Base-by-base conservation (phyloP, 2,329 filamentous ascomycete species). In the Diaporthe ampelina region DNA sequence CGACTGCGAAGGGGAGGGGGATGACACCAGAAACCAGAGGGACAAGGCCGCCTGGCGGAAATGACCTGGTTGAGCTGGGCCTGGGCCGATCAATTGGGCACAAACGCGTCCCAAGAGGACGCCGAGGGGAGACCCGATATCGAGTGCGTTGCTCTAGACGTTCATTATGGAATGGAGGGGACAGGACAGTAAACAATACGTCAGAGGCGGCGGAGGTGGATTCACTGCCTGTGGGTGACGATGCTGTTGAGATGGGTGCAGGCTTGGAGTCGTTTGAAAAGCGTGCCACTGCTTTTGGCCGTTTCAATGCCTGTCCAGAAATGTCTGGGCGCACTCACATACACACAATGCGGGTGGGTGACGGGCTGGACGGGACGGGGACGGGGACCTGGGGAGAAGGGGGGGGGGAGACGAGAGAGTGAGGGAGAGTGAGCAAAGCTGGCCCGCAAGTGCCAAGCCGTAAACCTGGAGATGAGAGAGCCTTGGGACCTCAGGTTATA, bases 21-120 rank as follows among this genome's bases (percentile, higher is more conserved):
- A 75, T 73, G 65, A 70, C 56, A 67, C 70, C 70, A 75, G 29
- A 59, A 73, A 61, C 50, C 40, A 63, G 48, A 63, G 72, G 52
- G 50, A 69, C 29, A 61, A 59, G 52, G 69, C 69, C 69, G 69
- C 58, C 57, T 48, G 45, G 57, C 58, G 69, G 45, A 43, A 52
- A 72, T 56, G 68, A 52, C 40, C 73, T 74, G 70, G 68, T n/a
- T 56, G 50, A 67, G 48, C 69, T 52, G 56, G 68, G 69, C 35
- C 32, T 50, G 73, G 40, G 45, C 73, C 73, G 69, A 59, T 63
- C 45, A 67, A 69, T 73, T 73, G 73, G 73, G 73, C 73, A 75
- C 54, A 61, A 73, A 75, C n/a, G 56, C 61, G 63, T 52, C 63
- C 70, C 73, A 72, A 24, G 63, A 35, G 56, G 32, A 61, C 54